A percentile compares a stretch with the other conserved stretches of the same genome.
Evolutionary conservation across 2,329 filamentous ascomycete species (phyloP).

Genomic region (Botryotinia narcissicola): DNA sequence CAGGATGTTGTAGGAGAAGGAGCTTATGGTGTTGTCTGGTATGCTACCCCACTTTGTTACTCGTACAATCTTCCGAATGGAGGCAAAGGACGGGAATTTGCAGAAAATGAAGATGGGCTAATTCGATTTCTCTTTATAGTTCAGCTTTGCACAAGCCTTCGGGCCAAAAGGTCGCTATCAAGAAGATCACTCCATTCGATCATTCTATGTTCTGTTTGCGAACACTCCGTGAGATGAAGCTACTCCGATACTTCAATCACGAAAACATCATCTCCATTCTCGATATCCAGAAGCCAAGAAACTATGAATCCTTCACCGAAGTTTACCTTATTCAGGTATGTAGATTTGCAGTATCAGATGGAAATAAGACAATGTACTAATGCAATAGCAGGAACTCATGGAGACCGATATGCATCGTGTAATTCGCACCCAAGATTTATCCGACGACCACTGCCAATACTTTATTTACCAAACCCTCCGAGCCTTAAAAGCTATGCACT

Average conservation of each 20-base stretch:
- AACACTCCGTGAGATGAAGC: conserved; percentile 98
- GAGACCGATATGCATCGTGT: conserved; percentile 99
- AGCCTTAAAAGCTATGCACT: conserved; percentile 98
- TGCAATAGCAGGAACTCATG: conserved; percentile 76
- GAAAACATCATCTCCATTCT: conserved; percentile 99
- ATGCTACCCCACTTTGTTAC: conserved; percentile 34
- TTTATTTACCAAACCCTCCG: conserved; percentile 99
- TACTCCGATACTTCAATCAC: conserved; percentile 98
- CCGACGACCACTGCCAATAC: conserved; percentile 99
- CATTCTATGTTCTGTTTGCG: conserved; percentile 98
- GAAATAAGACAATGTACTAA: conserved; percentile 21
- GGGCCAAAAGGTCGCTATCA: conserved; percentile 97
- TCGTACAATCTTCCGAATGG: not conserved
- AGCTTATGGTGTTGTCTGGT: conserved; percentile 98
- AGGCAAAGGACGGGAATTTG: not conserved
- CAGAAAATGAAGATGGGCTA: conserved; percentile 2
- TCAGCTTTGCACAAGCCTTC: conserved; percentile 98
- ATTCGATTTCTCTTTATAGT: conserved; percentile 46
- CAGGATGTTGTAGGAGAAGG: conserved; percentile 99
- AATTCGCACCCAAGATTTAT: conserved; percentile 96
- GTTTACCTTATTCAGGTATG: conserved; percentile 96
- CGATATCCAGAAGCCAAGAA: conserved; percentile 96
- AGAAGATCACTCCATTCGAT: conserved; percentile 99
- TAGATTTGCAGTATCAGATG: not conserved
- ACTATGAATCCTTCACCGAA: conserved; percentile 94